Conservation (phyloP, 192 early-diverging fungal species). For the Backusella luteola region DNA sequence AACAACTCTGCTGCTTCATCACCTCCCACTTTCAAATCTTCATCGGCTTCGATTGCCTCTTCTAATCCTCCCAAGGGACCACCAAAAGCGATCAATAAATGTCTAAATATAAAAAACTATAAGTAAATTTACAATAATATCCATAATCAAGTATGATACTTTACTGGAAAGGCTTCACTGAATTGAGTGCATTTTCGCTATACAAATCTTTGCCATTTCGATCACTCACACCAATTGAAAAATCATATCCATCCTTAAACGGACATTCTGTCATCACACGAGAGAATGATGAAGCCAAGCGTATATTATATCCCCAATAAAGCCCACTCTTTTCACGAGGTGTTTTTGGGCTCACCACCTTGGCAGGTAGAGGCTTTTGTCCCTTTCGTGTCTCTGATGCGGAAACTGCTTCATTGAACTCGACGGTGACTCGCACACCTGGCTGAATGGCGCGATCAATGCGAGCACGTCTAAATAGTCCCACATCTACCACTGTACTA, state of each 20-base stretch:
- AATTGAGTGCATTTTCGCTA: not conserved
- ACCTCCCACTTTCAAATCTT: conserved; percentile 48
- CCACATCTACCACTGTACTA: conserved; percentile 52
- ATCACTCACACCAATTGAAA: conserved; percentile 63
- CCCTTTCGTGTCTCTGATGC: conserved; percentile 25
- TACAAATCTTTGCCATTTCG: conserved; percentile 32
- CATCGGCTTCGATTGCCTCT: conserved; percentile 60
- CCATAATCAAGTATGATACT: not conserved
- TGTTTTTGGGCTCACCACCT: conserved; percentile 55
- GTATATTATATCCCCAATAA: conserved; percentile 70
- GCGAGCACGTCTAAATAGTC: conserved; percentile 44
- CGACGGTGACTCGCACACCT: conserved; percentile 61
- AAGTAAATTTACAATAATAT: too few relatives aligned
- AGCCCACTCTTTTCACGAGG: conserved; percentile 60
- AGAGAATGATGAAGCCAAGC: conserved; percentile 56
- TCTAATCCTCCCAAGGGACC: conserved; percentile 61
- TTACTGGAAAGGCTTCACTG: conserved; percentile 28
- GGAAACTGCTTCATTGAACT: conserved; percentile 33
- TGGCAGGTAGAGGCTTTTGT: conserved; percentile 46
- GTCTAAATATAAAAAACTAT: conserved; percentile 24
- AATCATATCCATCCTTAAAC: conserved; percentile 64
- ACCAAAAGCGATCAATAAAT: conserved; percentile 67
- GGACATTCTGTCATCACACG: conserved; percentile 60
- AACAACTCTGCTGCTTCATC: conserved; percentile 63
- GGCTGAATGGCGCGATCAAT: conserved; percentile 53